Evolutionary conservation across 2,329 filamentous ascomycete genomes (phyloP).

Genomic region (Aureobasidium vineae): DNA sequence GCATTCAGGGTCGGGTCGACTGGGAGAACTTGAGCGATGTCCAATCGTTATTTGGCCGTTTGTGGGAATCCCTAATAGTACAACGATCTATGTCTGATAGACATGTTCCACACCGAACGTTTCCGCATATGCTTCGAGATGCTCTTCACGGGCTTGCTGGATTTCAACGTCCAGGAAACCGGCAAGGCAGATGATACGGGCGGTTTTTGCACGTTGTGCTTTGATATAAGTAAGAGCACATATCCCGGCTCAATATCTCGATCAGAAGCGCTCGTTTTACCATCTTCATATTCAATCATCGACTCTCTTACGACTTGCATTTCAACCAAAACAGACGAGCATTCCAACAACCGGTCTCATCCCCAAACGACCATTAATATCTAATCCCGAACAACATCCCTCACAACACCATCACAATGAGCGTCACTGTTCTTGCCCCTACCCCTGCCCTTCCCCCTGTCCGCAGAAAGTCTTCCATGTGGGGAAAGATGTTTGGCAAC

Average conservation of each 20-base stretch:
- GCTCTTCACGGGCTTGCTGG: constrained; percentile 10
- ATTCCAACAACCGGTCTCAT: constrained; percentile 17
- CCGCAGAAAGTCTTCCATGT: constrained; percentile 10
- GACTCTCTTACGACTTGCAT: constrained; percentile 2
- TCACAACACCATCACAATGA: constrained; percentile 23
- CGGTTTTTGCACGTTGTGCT: constrained; percentile 25
- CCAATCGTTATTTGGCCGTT: constrained; percentile 16
- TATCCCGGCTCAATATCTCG: constrained; percentile 1
- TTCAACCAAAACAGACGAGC: constrained; percentile 3
- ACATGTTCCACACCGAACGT: constrained; percentile 22
- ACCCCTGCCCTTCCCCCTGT: constrained; percentile 23
- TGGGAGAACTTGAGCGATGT: neutral
- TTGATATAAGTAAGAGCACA: constrained; percentile 26
- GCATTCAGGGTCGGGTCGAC: neutral
- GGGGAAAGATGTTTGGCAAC: constrained; percentile 24
- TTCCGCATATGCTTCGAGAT: constrained; percentile 12
- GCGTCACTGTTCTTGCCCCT: constrained; percentile 16
- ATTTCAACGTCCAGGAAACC: constrained; percentile 18
- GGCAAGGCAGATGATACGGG: constrained; percentile 22
- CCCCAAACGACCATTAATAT: constrained; percentile 2
- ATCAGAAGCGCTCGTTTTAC: constrained; percentile 22
- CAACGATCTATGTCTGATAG: constrained; percentile 25
- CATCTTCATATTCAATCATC: neutral
- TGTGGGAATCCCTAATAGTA: constrained; percentile 25
- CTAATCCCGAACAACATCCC: constrained; percentile 7